phyloP scores from a whole-genome alignment of 345 rosid species.

The Cardamine occulta region DNA sequence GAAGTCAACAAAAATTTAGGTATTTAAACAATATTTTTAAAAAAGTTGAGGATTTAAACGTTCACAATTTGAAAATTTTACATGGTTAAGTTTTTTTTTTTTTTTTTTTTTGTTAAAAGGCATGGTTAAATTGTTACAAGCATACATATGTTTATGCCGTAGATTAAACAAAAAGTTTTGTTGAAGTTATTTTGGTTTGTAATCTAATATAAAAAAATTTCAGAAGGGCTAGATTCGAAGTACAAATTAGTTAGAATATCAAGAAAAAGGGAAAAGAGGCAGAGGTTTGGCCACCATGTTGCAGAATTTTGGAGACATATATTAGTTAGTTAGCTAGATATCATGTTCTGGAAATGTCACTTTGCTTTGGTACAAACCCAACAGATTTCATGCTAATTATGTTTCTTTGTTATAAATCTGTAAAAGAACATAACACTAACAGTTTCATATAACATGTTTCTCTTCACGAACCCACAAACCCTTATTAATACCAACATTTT shows the following conservation, averaged over 20 bases:
- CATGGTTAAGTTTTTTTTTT: too few relatives aligned
- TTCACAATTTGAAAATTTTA: too few relatives aligned
- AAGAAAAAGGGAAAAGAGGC: neutral
- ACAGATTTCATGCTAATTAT: neutral
- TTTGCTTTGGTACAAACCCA: constrained; percentile 13
- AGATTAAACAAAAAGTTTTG: neutral
- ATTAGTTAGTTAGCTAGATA: neutral
- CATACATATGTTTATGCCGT: neutral
- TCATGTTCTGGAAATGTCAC: constrained; percentile 9
- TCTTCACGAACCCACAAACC: constrained; percentile 16
- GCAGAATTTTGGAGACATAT: neutral
- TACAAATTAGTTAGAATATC: neutral
- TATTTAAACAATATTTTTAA: too few relatives aligned
- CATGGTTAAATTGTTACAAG: too few relatives aligned
- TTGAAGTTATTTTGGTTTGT: neutral
- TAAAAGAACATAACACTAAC: constrained; percentile 3
- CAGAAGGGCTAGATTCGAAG: neutral
- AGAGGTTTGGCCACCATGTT: constrained; percentile 7
- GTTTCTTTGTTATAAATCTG: constrained; percentile 9
- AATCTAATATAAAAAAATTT: neutral
- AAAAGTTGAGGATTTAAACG: too few relatives aligned
- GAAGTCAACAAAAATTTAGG: too few relatives aligned
- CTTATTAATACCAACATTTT: neutral
- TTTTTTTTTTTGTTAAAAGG: too few relatives aligned
- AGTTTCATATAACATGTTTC: constrained; percentile 1